phyloP scores from a whole-genome alignment of 306 rosid species.

The Comarum palustre region DNA sequence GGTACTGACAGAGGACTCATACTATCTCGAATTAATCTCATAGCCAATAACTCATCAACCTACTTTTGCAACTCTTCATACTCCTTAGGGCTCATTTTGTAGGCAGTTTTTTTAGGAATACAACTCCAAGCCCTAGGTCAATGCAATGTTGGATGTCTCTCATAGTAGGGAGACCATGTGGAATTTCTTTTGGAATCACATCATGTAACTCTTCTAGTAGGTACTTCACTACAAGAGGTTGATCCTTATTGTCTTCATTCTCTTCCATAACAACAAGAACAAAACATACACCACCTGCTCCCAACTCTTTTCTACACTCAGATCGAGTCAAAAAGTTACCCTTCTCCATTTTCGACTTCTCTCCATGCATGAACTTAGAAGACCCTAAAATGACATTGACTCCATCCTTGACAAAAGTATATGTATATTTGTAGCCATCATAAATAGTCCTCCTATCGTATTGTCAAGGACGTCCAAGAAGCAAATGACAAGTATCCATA shows the following conservation, averaged over 20 bases:
- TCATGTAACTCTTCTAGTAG: background rate
- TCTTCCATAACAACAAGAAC: background rate
- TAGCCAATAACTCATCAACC: background rate
- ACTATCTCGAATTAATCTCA: background rate
- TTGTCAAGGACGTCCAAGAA: background rate
- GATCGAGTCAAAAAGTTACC: background rate
- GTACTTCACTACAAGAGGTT: background rate
- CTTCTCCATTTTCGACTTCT: background rate
- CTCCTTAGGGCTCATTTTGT: background rate
- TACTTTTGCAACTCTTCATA: background rate
- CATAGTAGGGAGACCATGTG: background rate
- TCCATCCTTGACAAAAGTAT: background rate
- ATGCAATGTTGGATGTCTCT: background rate
- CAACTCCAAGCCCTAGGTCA: background rate
- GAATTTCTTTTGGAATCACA: background rate
- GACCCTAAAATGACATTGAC: background rate
- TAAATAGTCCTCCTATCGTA: background rate
- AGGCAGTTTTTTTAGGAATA: background rate
- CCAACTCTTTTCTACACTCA: background rate
- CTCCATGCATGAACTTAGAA: background rate
- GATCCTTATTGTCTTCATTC: background rate
- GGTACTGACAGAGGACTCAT: background rate
- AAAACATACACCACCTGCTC: background rate
- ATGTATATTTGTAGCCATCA: background rate
- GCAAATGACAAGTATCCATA: background rate